Conservation (phyloP, 768 basidiomycete species). For the Inosperma sp. region DNA sequence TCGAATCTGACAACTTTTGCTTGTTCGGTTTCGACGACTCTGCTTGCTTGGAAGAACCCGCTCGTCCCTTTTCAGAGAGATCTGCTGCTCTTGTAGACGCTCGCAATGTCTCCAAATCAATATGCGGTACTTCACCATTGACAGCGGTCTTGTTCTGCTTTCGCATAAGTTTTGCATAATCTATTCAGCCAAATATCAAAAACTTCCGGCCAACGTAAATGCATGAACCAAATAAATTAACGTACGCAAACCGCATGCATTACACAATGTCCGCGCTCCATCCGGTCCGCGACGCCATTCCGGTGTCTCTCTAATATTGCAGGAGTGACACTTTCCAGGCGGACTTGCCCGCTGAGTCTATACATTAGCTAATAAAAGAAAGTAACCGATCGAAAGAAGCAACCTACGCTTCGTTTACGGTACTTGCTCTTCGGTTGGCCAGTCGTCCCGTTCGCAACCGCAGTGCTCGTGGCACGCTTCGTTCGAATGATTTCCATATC, state of each 20-base stretch:
- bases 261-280: slow-evolving; percentile 78
- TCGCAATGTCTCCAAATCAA: slow-evolving; percentile 73
- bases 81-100: slow-evolving; percentile 65
- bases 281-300: slow-evolving; percentile 85
- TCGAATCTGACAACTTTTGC: slow-evolving; percentile 17
- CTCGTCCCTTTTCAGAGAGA: slow-evolving; percentile 31
- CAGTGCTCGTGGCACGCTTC: slow-evolving; percentile 70
- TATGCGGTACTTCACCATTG: slow-evolving; percentile 53
- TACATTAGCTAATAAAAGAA: slow-evolving; percentile 24
- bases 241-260: slow-evolving; percentile 82
- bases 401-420: slow-evolving; percentile 77
- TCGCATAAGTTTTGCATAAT: slow-evolving; percentile 80
- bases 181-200: slow-evolving; percentile 30
- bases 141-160: slow-evolving; percentile 64
- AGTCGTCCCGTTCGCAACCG: slow-evolving; percentile 44
- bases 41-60: slow-evolving; percentile 17
- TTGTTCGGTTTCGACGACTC: slow-evolving; percentile 22
- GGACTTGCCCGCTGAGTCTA: slow-evolving; percentile 71
- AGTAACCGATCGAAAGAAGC: slow-evolving; percentile 10
- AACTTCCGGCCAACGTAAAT: neutral
- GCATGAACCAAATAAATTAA: slow-evolving; percentile 20
- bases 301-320: slow-evolving; percentile 84
- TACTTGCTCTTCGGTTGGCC: slow-evolving; percentile 75
- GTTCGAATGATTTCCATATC: slow-evolving; percentile 84
- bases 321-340: slow-evolving; percentile 83